A percentile compares a stretch with the other conserved stretches of the same genome.
Evolutionary conservation across 441 rosid species (phyloP).

Genomic region (Erodium chrysanthum): DNA sequence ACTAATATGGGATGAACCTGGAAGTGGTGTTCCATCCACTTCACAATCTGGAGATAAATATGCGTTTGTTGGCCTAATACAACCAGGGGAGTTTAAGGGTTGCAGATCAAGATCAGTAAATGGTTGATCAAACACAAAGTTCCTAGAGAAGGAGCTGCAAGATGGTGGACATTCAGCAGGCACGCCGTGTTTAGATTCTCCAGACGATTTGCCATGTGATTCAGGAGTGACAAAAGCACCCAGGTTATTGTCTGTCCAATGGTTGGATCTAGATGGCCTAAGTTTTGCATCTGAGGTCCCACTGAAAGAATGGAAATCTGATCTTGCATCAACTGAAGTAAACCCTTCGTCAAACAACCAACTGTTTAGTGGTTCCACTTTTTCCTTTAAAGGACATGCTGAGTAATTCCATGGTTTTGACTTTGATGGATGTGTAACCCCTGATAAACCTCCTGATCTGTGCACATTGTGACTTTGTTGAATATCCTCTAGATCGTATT

Average conservation of each 20-base stretch:
- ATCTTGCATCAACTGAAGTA: conserved; percentile 23
- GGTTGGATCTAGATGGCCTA: conserved; percentile 18
- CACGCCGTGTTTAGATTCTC: conserved; percentile 16
- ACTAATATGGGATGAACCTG: conserved; percentile 27
- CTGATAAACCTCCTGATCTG: conserved; percentile 23
- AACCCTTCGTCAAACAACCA: conserved; percentile 34
- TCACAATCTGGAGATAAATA: conserved; percentile 23
- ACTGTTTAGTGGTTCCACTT: conserved; percentile 17
- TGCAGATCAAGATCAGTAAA: conserved; percentile 15
- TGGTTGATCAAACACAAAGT: conserved; percentile 21
- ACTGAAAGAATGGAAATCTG: conserved; percentile 26
- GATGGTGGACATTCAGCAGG: conserved; percentile 21
- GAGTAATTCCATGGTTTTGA: conserved; percentile 22
- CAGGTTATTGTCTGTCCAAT: conserved; percentile 20
- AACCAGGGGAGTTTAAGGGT: conserved; percentile 17
- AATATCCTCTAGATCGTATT: conserved; percentile 18
- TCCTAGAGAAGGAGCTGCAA: conserved; percentile 22
- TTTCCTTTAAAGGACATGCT: conserved; percentile 24
- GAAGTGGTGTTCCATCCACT: conserved; percentile 17
- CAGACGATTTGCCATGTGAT: conserved; percentile 16
- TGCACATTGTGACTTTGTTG: conserved; percentile 16
- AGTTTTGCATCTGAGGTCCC: conserved; percentile 19
- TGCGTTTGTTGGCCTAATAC: conserved; percentile 23
- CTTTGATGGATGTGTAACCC: conserved; percentile 23
- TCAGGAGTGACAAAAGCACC: conserved; percentile 19